Conservation (phyloP, 1,284 basidiomycete species). For the Inonotus obliquus region DNA sequence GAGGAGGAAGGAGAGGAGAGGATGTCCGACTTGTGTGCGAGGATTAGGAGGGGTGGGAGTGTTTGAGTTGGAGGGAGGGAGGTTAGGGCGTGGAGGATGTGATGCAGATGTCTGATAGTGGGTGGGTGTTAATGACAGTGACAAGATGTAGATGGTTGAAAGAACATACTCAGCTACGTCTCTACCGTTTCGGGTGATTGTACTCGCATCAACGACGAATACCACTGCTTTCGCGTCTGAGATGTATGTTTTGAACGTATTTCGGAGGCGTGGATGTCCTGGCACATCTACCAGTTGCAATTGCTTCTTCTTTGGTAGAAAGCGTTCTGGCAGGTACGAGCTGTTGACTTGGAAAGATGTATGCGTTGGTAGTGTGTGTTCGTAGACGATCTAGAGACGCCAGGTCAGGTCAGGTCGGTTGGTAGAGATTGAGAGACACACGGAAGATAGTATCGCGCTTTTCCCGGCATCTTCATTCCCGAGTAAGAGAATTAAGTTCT, state of each 20-base stretch:
- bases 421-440: constrained; percentile 29
- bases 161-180: constrained; percentile 68
- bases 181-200: constrained; percentile 65
- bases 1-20: constrained; percentile 35
- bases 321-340: constrained; percentile 40
- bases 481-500: constrained; percentile 57
- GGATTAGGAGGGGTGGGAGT: constrained; percentile 54
- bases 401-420: not conserved
- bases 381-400: constrained; percentile 59
- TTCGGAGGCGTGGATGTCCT: constrained; percentile 71
- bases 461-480: constrained; percentile 73
- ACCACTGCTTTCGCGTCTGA: constrained; percentile 55
- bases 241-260: constrained; percentile 63
- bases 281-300: constrained; percentile 66
- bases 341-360: constrained; percentile 71
- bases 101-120: constrained; percentile 58
- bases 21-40: constrained; percentile 73
- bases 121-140: not conserved
- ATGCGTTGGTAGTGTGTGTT: constrained; percentile 58
- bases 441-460: constrained; percentile 59
- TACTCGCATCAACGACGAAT: constrained; percentile 74
- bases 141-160: not conserved
- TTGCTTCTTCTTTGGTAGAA: constrained; percentile 33
- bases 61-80: constrained; percentile 65
- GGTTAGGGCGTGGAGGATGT: constrained; percentile 60